Conservation (phyloP, 208 protist genomes). For the Blastocrithidia nonstop region DNA sequence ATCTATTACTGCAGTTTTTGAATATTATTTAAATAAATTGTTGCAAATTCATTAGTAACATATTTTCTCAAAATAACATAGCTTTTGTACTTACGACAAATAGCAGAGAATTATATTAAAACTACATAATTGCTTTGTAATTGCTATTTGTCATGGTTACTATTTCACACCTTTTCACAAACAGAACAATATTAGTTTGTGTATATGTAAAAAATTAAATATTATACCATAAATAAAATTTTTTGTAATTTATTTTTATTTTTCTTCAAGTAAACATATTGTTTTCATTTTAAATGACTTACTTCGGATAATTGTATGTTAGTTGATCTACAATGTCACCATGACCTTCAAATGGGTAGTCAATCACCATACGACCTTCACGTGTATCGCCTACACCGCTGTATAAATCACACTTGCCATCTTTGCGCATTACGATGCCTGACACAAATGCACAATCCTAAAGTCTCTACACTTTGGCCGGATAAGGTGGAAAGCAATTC, state of each 20-base stretch:
- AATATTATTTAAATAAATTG: constrained; percentile 27
- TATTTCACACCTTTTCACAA: constrained; percentile 27
- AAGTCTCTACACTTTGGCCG: constrained; percentile 13
- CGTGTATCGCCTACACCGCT: constrained; percentile 19
- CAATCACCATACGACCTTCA: constrained; percentile 23
- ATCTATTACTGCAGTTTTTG: constrained; percentile 37
- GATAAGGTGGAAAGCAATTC: constrained; percentile 12
- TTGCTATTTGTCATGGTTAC: too few species aligned
- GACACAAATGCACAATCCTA: constrained; percentile 32
- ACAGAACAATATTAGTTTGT: constrained; percentile 39
- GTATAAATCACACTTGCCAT: constrained; percentile 39
- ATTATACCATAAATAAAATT: too few species aligned
- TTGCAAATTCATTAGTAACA: too few species aligned
- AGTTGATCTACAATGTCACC: constrained; percentile 10
- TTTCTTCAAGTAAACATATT: constrained; percentile 25
- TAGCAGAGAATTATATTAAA: too few species aligned
- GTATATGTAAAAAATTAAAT: too few species aligned
- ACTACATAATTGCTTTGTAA: too few species aligned
- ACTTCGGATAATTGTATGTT: constrained; percentile 36
- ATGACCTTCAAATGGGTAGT: constrained; percentile 22
- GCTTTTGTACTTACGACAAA: too few species aligned
- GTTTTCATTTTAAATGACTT: constrained; percentile 31
- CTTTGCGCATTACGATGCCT: constrained; percentile 27
- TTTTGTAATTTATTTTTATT: too few species aligned
- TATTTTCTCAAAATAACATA: too few species aligned